Conservation (phyloP, 2,329 filamentous ascomycete species). For the Tolypocladium album region DNA sequence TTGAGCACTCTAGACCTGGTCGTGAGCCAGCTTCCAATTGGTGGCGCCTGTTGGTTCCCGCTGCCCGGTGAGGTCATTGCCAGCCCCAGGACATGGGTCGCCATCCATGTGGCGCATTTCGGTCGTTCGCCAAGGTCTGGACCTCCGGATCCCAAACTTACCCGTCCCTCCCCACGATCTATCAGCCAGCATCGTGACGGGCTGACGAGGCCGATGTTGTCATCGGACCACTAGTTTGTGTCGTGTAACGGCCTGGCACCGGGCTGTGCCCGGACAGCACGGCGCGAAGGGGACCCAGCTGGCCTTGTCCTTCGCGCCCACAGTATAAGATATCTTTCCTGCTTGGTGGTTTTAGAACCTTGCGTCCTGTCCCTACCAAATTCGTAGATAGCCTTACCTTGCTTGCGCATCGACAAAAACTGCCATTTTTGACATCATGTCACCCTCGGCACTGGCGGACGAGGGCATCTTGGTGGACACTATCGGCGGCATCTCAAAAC, state of each 20-base stretch:
- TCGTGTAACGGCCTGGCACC: background rate
- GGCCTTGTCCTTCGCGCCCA: background rate
- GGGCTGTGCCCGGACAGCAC: background rate
- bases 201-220: background rate
- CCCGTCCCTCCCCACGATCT: background rate
- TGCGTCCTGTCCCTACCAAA: background rate
- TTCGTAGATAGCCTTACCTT: background rate
- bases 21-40: background rate
- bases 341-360: background rate
- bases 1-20: background rate
- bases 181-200: background rate
- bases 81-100: background rate
- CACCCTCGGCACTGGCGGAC: constrained; percentile 10
- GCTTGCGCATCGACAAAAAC: background rate
- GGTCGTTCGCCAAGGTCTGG: background rate
- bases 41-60: background rate
- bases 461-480: constrained; percentile 15
- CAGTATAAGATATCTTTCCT: background rate
- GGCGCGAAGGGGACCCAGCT: background rate
- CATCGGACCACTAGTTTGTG: background rate
- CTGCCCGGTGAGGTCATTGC: background rate
- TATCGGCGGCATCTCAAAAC: constrained; percentile 18
- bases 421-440: constrained; percentile 24
- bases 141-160: background rate
- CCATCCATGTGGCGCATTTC: background rate